Percentiles rank a stretch among this genome's conserved stretches.
Conservation (phyloP, 192 early-diverging fungal species). For the Podila epicladia region DNA sequence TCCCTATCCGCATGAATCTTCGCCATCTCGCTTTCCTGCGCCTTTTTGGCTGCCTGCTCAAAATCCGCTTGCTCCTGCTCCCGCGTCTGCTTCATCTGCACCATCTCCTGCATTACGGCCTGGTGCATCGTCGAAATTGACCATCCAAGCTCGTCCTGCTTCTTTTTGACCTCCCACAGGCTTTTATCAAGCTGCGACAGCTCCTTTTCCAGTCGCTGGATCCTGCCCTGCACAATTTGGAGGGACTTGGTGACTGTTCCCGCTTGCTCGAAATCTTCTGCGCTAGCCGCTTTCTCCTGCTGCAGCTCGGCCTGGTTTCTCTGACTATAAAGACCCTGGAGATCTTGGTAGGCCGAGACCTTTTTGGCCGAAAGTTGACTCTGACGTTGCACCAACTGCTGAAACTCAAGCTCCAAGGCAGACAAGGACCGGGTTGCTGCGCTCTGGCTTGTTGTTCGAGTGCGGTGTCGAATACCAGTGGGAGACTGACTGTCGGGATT, state of each 20-base stretch:
- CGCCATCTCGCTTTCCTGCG: slow-evolving; percentile 3
- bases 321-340: slow-evolving; percentile 26
- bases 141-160: slow-evolving; percentile 33
- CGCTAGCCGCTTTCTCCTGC: slow-evolving; percentile 20
- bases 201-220: slow-evolving; percentile 18
- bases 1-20: slow-evolving; percentile 11
- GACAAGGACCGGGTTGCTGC: slow-evolving; percentile 17
- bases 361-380: slow-evolving; percentile 27
- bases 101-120: slow-evolving; percentile 18
- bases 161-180: slow-evolving; percentile 33
- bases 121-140: slow-evolving; percentile 23
- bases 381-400: slow-evolving; percentile 25
- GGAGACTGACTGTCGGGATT: background rate
- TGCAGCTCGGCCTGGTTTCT: slow-evolving; percentile 13
- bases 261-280: slow-evolving; percentile 34
- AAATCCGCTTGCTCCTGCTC: slow-evolving; percentile 12
- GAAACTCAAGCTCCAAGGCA: slow-evolving; percentile 18
- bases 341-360: slow-evolving; percentile 18
- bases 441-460: slow-evolving; percentile 10
- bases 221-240: slow-evolving; percentile 13
- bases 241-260: slow-evolving; percentile 14
- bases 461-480: background rate
- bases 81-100: slow-evolving; percentile 9
- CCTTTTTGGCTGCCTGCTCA: background rate
- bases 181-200: slow-evolving; percentile 10